Percentiles rank a stretch among this genome's conserved stretches.
Evolutionary conservation across 2,329 filamentous ascomycete species (phyloP).

Genomic region (Exutisphaerella laricina): DNA sequence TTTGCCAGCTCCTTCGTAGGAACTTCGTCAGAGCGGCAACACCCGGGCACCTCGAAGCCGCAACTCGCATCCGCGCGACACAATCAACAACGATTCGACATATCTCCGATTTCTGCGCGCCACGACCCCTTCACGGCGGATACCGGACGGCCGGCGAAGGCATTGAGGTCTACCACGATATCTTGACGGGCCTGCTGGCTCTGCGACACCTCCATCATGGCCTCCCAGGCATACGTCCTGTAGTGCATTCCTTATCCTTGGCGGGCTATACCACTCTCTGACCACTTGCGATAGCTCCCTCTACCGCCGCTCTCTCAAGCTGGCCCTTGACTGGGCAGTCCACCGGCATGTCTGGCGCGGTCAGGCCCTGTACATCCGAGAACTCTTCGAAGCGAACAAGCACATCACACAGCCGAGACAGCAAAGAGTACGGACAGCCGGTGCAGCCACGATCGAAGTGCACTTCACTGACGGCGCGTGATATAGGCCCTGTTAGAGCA

Average conservation of each 20-base stretch:
- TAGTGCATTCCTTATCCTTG: slow-evolving; percentile 16
- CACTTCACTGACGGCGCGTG: background rate
- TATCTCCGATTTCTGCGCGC: too few relatives aligned
- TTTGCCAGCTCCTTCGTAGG: too few relatives aligned
- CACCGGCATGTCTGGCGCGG: slow-evolving; percentile 91
- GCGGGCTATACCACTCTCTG: slow-evolving; percentile 4
- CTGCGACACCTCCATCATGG: slow-evolving; percentile 29
- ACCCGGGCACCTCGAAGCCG: background rate
- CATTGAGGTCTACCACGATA: background rate
- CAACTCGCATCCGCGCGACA: background rate
- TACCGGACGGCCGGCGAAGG: slow-evolving; percentile 3
- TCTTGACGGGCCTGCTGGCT: slow-evolving; percentile 4
- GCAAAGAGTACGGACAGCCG: slow-evolving; percentile 60
- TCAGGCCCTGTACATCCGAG: slow-evolving; percentile 92
- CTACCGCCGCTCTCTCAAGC: slow-evolving; percentile 88
- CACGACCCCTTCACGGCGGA: too few relatives aligned
- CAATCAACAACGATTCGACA: background rate
- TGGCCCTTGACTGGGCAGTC: slow-evolving; percentile 91
- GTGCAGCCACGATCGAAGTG: background rate
- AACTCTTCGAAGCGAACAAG: slow-evolving; percentile 89
- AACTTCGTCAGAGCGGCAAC: background rate
- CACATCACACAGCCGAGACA: slow-evolving; percentile 77
- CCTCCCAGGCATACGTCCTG: slow-evolving; percentile 34
- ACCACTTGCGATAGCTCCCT: slow-evolving; percentile 51
- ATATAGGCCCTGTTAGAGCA: slow-evolving; percentile 73